A percentile compares a stretch with the other conserved stretches of the same genome.
These are phyloP conservation scores for Termitomyces eurrhizus DNA, from an alignment of 768 basidiomycete species.

Conservation along the genomic window DNA sequence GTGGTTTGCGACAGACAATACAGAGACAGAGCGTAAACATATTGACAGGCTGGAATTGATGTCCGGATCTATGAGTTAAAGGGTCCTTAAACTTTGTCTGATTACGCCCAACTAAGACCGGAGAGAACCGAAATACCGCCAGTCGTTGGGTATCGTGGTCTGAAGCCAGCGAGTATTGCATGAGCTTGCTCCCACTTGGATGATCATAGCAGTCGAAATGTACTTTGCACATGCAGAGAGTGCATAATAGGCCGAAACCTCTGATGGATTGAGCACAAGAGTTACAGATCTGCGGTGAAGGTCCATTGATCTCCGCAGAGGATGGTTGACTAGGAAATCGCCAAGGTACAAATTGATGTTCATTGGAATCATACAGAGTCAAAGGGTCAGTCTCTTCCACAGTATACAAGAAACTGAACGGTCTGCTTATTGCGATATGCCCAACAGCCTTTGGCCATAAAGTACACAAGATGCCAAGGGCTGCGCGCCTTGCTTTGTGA, in stretches of 20 bases:
- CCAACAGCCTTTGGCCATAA: constrained; percentile 71
- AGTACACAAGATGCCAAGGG: constrained; percentile 50
- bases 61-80: constrained; percentile 30
- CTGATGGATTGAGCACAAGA: constrained; percentile 49
- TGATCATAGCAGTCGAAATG: constrained; percentile 82
- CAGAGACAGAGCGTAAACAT: constrained; percentile 76
- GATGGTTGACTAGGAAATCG: constrained; percentile 31
- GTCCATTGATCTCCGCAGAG: constrained; percentile 25
- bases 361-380: constrained; percentile 23
- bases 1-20: constrained; percentile 57
- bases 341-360: constrained; percentile 74
- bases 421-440: constrained; percentile 56
- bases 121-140: constrained; percentile 61
- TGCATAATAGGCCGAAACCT: constrained; percentile 73
- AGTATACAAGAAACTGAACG: constrained; percentile 40
- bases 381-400: constrained; percentile 11
- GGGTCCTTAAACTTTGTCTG: constrained; percentile 13
- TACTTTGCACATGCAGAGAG: constrained; percentile 63
- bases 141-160: constrained; percentile 50
- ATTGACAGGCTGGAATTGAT: constrained; percentile 56
- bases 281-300: constrained; percentile 46
- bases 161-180: constrained; percentile 45
- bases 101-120: constrained; percentile 31
- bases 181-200: constrained; percentile 55
- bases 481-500: constrained; percentile 47